Evolutionary conservation across 2,329 filamentous ascomycete genomes (phyloP).

Genomic region (Myriosclerotinia curreyana): DNA sequence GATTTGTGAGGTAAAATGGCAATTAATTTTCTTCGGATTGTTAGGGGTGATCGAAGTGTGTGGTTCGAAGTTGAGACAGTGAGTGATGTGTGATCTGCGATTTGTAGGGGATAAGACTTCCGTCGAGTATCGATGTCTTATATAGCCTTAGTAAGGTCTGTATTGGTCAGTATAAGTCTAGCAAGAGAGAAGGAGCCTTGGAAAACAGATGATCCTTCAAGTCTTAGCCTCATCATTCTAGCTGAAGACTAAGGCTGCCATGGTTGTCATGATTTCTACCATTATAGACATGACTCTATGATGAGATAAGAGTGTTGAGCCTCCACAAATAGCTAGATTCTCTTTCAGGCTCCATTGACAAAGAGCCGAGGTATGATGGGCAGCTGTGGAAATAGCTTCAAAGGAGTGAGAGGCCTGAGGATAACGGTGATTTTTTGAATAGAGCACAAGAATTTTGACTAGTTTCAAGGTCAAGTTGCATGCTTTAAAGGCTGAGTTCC

Average conservation of each 20-base stretch:
- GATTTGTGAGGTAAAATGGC: neutral
- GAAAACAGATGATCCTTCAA: constrained; percentile 11
- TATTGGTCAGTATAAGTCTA: constrained; percentile 35
- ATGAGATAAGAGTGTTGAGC: constrained; percentile 19
- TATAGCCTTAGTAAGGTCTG: constrained; percentile 2
- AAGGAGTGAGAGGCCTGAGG: neutral
- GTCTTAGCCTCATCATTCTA: constrained; percentile 19
- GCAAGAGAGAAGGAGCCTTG: constrained; percentile 29
- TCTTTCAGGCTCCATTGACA: constrained; percentile 13
- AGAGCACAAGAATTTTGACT: neutral
- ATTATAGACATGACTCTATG: constrained; percentile 8
- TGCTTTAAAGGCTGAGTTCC: constrained; percentile 12
- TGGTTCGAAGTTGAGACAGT: too few relatives aligned
- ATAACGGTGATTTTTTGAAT: neutral
- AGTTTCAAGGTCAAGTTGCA: neutral
- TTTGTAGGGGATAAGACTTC: neutral
- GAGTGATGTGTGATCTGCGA: neutral
- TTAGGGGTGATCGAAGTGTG: constrained; percentile 2
- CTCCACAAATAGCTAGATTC: neutral
- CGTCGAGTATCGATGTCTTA: constrained; percentile 3
- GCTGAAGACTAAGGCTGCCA: constrained; percentile 19
- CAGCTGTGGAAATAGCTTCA: neutral
- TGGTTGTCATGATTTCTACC: neutral
- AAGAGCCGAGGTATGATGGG: constrained; percentile 3
- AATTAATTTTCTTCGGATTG: neutral